phyloP scores from a whole-genome alignment of 176 grass and related monocot species.

The Oryza brachyantha region DNA sequence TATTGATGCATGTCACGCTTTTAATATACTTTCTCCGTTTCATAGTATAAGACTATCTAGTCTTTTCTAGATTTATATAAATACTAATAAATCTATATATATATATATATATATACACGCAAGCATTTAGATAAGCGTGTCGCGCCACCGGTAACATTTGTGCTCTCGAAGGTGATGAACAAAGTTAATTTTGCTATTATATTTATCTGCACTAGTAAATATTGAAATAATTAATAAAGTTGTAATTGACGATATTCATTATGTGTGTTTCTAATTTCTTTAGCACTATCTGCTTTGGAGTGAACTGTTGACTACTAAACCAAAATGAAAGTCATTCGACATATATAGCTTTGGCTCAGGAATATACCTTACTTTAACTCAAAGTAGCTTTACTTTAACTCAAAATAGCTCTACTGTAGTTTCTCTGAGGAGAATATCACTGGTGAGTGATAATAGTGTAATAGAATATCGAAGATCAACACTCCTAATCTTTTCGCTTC shows the following conservation, averaged over 20 bases:
- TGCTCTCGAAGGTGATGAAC: not conserved
- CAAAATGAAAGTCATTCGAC: not conserved
- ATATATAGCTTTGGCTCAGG: not conserved
- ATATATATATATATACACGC: too few relatives aligned
- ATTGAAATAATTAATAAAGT: not conserved
- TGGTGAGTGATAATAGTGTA: not conserved
- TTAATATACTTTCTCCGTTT: too few relatives aligned
- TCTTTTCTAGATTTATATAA: too few relatives aligned
- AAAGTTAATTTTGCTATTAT: not conserved
- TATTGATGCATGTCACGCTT: too few relatives aligned
- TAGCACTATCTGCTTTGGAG: not conserved
- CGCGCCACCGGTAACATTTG: not conserved
- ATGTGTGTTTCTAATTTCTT: not conserved
- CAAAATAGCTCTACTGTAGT: too few relatives aligned
- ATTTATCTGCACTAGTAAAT: not conserved
- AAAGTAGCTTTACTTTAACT: too few relatives aligned
- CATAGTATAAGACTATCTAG: too few relatives aligned
- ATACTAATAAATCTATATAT: too few relatives aligned
- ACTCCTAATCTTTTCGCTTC: too few relatives aligned
- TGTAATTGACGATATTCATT: not conserved
- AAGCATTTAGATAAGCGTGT: not conserved
- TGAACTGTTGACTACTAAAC: not conserved
- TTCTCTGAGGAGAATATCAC: not conserved
- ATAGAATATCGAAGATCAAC: too few relatives aligned
- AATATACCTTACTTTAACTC: too few relatives aligned